Base-by-base conservation (phyloP, 2,329 filamentous ascomycete species). In the Curvularia sp. region DNA sequence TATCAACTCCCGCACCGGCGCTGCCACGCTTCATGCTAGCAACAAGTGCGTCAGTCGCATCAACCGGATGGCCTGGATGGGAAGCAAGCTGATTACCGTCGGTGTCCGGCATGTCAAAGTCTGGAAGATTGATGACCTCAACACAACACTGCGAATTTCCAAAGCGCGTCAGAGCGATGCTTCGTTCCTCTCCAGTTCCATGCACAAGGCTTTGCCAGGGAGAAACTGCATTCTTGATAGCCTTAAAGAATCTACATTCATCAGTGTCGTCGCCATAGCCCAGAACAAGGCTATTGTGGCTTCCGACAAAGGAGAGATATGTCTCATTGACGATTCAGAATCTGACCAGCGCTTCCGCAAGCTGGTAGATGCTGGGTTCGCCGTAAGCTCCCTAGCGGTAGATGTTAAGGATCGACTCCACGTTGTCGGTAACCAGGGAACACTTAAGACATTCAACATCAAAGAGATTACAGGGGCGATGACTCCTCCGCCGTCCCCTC, bases 11-110 rank as follows among this genome's bases (percentile, higher is more conserved):
- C 89, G 88, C 48, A 95, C 87, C 9, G 94, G 93, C 18, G 85
- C 89, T 19, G 89, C 93, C 1, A 92, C 84, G 67, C 81, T 98
- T 32, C 84, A 88, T 85, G 94, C 83, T 74, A 97, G 85, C 82
- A 98, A 98, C 77, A 92, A 95, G 74, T 98, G 95, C 78, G 98
- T 93, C 6, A 93, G 91, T 18, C 88, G 87, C 61, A 86, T 98
- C 68, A 89, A 89, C 63, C 88, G 89, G 52, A 96, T 99, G 86
- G 84, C 90, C 39, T 99, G 95, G 94, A 87, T 97, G 77, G 93
- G 93, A 10, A 89, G 84, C 66, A 90, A 80, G 65, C 83, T 99
- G 51, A 82, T 99, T 57, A 97, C 94, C 21, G 86, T 95, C 23
- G 95, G 95, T 13, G 90, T 95, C 50, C 87, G 95, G 25, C 94